phyloP scores from a whole-genome alignment of 2,329 filamentous ascomycete genomes.

The Xylariaceae sp. region DNA sequence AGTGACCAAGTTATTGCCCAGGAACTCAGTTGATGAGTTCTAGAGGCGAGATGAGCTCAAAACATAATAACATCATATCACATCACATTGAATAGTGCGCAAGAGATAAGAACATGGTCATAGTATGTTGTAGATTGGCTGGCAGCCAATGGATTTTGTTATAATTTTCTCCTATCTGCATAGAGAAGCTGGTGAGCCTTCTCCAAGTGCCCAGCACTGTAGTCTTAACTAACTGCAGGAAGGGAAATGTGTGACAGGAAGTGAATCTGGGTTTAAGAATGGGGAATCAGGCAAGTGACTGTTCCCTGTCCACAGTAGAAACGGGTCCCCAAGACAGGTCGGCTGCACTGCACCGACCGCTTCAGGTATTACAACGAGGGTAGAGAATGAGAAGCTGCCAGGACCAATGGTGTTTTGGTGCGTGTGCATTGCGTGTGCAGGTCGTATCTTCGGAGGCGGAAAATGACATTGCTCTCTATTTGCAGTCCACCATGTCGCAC shows the following conservation, averaged over 20 bases:
- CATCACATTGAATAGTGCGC: too few species aligned
- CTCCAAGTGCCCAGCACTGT: slow-evolving; percentile 30
- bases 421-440: slow-evolving; percentile 24
- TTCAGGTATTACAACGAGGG: slow-evolving; percentile 49
- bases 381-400: slow-evolving; percentile 42
- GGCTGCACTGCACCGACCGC: slow-evolving; percentile 37
- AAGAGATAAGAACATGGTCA: neutral
- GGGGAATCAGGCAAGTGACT: slow-evolving; percentile 17
- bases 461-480: slow-evolving; percentile 27
- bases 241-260: slow-evolving; percentile 29
- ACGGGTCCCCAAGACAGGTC: slow-evolving; percentile 29
- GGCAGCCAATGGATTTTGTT: slow-evolving; percentile 20
- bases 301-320: slow-evolving; percentile 11
- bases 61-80: too few species aligned
- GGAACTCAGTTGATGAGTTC: slow-evolving; percentile 3
- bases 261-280: slow-evolving; percentile 39
- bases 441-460: slow-evolving; percentile 22
- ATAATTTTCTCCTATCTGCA: slow-evolving; percentile 29
- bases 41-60: neutral
- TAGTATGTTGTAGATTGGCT: slow-evolving; percentile 18
- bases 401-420: slow-evolving; percentile 12
- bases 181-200: slow-evolving; percentile 24
- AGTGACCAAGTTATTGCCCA: too few species aligned
- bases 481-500: slow-evolving; percentile 26
- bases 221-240: slow-evolving; percentile 23